Evolutionary conservation across 2,329 filamentous ascomycete genomes (phyloP), one percentile per base, ranked within the genome.

Genomic region (Phoma herbarum): DNA sequence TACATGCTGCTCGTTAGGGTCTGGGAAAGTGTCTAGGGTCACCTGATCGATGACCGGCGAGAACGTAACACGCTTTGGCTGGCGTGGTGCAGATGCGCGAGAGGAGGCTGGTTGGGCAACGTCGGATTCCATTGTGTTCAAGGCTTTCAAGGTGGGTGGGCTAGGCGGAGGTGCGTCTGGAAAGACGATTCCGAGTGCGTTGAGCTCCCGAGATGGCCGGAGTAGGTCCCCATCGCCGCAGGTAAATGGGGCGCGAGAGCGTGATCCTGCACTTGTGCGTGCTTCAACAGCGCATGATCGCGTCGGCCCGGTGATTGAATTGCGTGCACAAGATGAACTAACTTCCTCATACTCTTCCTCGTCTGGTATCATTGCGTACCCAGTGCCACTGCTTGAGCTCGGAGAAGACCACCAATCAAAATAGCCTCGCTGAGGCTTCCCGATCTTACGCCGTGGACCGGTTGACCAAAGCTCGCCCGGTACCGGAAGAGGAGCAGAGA

Each of bases 401-500:
- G 49, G 49, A 7, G 55, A 58, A 22, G 55, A 12, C 55, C 48
- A 52, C 55, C 55, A 58, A 14, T 58, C 55, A n/a, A 58, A 52
- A 22, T 52, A 58, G 1, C 43, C 44, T 47, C 49, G 26, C 28
- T 44, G 52, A 18, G 28, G 25, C 29, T 25, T 33, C 8, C 22
- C 22, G 3, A 12, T 20, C n/a, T 6, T 7, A 28, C 22, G 22
- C 18, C 16, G 18, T 12, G 37, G 18, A 9, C 22, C 20, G 1
- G n/a, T 18, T 20, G 55, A 58, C 55, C 55, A 58, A 4, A 16
- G 42, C 20, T 58, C 55, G 7, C 43, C 29, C 1, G 55, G 55
- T 3, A 52, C 55, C 18, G 55, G 55, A 16, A 58, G 20, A 9
- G 55, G 55, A 7, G 55, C 55, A 20, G 55, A 58, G 6, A 22